Evolutionary conservation across 805 yeast species (phyloP), one percentile per base, ranked within the genome.

Genomic region (Ogataea ramenticola): DNA sequence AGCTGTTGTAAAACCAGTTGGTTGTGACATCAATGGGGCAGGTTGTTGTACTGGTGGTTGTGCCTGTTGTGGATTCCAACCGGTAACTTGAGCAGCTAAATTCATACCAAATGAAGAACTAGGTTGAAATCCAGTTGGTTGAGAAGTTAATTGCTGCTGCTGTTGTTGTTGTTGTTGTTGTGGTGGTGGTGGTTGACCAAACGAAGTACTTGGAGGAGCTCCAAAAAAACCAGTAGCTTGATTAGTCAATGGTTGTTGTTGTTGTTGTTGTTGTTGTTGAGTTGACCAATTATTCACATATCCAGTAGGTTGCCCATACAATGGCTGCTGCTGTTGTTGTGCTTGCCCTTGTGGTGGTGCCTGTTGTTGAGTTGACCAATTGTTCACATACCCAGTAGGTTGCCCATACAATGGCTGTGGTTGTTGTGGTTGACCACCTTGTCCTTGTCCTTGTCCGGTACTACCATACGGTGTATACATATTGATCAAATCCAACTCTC

Each of bases 1-100:
- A 10, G 64, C 46, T 16, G 68, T 61, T 24, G 70, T 67, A 42
- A 66, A 70, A 4, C 80, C 79, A 15, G 79, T 72, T 40, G 68
- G 73, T 50, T 67, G 75, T 9, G 70, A 54, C 37, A 63, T 62
- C 42, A 71, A 48, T 17, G 57, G 62, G 22, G 58, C 50, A 27
- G 34, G 49, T 15, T 36, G 50, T 37, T 47, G 54, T 11, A 39
- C 49, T 14, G 45, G 49, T 27, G 42, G 49, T 21, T 45, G 51
- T 16, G 45, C 48, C 11, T 49, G 54, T 33, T 48, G 54, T 33
- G 50, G 53, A 34, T 57, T 59, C 56, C 58, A 70, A 15, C 78
- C 77, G 14, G 78, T 71, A 39, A 63, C 67, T 54, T 65, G 74
- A 20, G 67, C 58, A 33, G 63, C 67, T 41, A 53, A 43, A 27